These are phyloP conservation scores for Zasmidium angulare DNA, from an alignment of 2,329 filamentous ascomycete genomes.

Conservation along the genomic window DNA sequence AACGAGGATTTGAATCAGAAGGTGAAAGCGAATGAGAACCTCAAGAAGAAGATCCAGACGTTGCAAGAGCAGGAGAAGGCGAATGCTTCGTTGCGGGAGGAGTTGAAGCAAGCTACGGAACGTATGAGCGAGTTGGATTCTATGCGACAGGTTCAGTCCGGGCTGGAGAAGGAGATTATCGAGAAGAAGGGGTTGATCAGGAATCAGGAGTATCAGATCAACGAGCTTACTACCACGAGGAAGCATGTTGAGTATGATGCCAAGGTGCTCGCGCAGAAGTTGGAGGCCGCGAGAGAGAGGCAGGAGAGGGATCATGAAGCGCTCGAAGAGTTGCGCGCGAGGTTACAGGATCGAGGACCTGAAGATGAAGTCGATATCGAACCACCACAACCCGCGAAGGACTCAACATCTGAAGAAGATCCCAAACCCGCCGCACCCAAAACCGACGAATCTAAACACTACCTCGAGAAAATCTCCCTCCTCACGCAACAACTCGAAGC, in stretches of 20 bases:
- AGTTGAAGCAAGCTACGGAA: conserved; percentile 46
- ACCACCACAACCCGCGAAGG: conserved; percentile 12
- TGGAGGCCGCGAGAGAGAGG: conserved; percentile 48
- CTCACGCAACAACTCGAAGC: conserved; percentile 35
- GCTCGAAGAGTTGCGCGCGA: conserved; percentile 48
- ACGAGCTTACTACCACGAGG: conserved; percentile 50
- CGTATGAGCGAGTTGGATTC: conserved; percentile 46
- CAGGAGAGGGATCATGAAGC: conserved; percentile 50
- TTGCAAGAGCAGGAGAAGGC: conserved; percentile 49
- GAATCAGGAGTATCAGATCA: conserved; percentile 53
- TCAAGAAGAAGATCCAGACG: conserved; percentile 54
- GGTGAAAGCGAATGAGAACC: conserved; percentile 52
- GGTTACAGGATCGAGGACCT: conserved; percentile 43
- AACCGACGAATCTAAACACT: conserved; percentile 30
- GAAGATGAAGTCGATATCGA: conserved; percentile 31
- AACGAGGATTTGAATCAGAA: conserved; percentile 51
- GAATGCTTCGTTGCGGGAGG: conserved; percentile 44
- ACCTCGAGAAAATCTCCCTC: conserved; percentile 31
- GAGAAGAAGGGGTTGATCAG: conserved; percentile 51
- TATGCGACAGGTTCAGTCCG: conserved; percentile 45
- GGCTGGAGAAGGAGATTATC: conserved; percentile 51
- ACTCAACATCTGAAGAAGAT: conserved; percentile 10
- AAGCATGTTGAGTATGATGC: conserved; percentile 51
- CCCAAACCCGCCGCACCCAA: conserved; percentile 7
- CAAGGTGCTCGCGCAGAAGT: conserved; percentile 46